These are phyloP conservation scores for Verticillium nubilum DNA, from an alignment of 2,329 filamentous ascomycete species.

Conservation along the genomic window DNA sequence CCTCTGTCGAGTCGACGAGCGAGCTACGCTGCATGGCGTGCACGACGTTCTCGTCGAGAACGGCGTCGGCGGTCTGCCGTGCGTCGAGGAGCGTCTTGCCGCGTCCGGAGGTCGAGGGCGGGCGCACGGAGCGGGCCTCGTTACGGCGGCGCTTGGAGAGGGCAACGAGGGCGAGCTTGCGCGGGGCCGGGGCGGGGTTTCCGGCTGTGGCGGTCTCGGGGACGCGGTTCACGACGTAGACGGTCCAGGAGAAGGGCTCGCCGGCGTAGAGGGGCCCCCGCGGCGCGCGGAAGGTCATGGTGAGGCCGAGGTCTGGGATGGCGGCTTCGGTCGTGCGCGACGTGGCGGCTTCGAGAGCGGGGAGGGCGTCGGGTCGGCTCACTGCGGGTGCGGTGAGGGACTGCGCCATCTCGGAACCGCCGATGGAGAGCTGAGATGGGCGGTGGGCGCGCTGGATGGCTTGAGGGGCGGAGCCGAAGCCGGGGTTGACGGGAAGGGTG, in stretches of 20 bases:
- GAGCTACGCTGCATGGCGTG: slow-evolving; percentile 66
- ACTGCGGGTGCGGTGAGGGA: slow-evolving; percentile 54
- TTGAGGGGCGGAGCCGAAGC: slow-evolving; percentile 51
- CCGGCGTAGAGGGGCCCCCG: slow-evolving; percentile 51
- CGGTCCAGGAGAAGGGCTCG: slow-evolving; percentile 64
- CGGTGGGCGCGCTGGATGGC: slow-evolving; percentile 57
- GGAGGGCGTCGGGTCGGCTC: slow-evolving; percentile 54
- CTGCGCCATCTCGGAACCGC: slow-evolving; percentile 43
- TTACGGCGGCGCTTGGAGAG: slow-evolving; percentile 59
- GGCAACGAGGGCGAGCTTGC: slow-evolving; percentile 66
- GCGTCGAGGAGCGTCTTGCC: slow-evolving; percentile 12
- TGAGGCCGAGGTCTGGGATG: slow-evolving; percentile 62
- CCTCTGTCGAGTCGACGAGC: slow-evolving; percentile 56
- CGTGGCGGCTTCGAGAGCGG: slow-evolving; percentile 50
- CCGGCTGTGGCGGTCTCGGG: neutral
- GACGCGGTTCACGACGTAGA: slow-evolving; percentile 72
- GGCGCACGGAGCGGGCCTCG: slow-evolving; percentile 46
- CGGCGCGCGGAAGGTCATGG: slow-evolving; percentile 67
- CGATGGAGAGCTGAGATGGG: slow-evolving; percentile 59
- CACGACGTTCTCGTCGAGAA: slow-evolving; percentile 66
- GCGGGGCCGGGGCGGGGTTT: slow-evolving; percentile 33
- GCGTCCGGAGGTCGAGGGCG: slow-evolving; percentile 47
- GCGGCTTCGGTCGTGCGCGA: slow-evolving; percentile 36
- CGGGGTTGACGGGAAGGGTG: slow-evolving; percentile 57
- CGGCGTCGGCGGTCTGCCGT: slow-evolving; percentile 53